A percentile compares a stretch with the other conserved stretches of the same genome.
Conservation (phyloP, 2,329 filamentous ascomycete species). For the Monosporascus sp. region DNA sequence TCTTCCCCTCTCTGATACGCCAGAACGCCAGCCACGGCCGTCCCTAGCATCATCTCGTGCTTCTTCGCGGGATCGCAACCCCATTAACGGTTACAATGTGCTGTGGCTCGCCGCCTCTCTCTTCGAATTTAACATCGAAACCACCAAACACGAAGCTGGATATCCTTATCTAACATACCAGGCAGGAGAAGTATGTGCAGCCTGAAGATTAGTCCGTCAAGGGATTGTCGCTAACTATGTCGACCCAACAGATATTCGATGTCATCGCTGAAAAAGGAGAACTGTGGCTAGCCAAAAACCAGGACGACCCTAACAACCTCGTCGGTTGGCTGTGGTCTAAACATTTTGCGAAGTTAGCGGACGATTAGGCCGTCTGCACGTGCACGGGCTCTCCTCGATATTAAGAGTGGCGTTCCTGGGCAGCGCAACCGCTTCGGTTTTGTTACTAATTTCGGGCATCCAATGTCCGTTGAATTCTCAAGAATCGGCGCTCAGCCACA, state of each 20-base stretch:
- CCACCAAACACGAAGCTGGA: constrained; percentile 83
- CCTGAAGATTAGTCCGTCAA: not conserved
- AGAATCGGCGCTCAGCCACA: not conserved
- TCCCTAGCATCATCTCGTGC: constrained; percentile 56
- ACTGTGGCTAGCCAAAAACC: constrained; percentile 94
- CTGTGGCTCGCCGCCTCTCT: constrained; percentile 89
- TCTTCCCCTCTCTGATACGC: constrained; percentile 69
- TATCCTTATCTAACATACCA: constrained; percentile 96
- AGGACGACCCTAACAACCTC: constrained; percentile 74
- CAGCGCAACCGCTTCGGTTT: not conserved
- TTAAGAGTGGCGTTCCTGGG: not conserved
- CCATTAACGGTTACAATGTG: constrained; percentile 59
- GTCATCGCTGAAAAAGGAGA: constrained; percentile 96
- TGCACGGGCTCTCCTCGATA: constrained; percentile 16
- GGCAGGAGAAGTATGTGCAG: constrained; percentile 68
- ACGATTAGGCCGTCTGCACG: constrained; percentile 26
- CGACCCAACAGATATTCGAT: constrained; percentile 62
- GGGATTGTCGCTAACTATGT: not conserved
- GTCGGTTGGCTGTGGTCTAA: constrained; percentile 99
- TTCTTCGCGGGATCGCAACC: constrained; percentile 54
- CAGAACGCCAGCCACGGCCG: constrained; percentile 45
- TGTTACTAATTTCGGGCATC: not conserved
- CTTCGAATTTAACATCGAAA: constrained; percentile 96
- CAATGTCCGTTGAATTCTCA: not conserved
- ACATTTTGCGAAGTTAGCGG: constrained; percentile 74